Conservation (phyloP, 495 filamentous ascomycete genomes). For the Pseudevernia furfuracea region DNA sequence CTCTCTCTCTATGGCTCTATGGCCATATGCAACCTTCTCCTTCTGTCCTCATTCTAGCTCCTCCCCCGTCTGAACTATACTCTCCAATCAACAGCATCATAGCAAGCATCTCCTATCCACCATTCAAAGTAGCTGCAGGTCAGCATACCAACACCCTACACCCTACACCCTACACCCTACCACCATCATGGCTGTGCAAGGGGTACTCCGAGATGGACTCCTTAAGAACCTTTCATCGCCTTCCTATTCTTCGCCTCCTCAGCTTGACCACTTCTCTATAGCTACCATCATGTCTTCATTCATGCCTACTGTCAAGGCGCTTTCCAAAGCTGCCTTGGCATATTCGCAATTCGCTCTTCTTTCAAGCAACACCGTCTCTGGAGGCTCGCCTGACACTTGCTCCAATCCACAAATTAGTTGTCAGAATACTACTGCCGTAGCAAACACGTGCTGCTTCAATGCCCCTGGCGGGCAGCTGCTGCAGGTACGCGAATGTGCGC, state of each 20-base stretch:
- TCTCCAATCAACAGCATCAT: constrained; percentile 10
- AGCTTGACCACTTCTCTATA: background rate
- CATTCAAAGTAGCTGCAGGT: background rate
- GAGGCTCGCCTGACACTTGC: constrained; percentile 35
- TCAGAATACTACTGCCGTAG: constrained; percentile 45
- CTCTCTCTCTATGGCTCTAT: background rate
- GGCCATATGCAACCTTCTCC: constrained; percentile 10
- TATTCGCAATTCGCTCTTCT: constrained; percentile 14
- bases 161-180: no score
- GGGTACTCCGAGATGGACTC: constrained; percentile 1
- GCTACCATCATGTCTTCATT: constrained; percentile 13
- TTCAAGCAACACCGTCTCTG: constrained; percentile 13
- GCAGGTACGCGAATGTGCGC: background rate
- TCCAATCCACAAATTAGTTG: constrained; percentile 49
- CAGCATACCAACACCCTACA: background rate
- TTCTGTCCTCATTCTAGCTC: constrained; percentile 4
- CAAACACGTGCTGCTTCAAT: constrained; percentile 76
- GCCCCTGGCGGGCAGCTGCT: constrained; percentile 70
- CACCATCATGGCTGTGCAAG: constrained; percentile 4
- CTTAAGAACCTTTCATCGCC: constrained; percentile 14
- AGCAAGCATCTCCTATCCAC: background rate
- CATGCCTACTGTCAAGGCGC: constrained; percentile 3
- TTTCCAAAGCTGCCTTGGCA: constrained; percentile 6
- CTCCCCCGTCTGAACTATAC: background rate
- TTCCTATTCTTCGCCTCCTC: background rate